These are phyloP conservation scores for Achaetomium macrosporum DNA, from an alignment of 2,329 filamentous ascomycete genomes.

Conservation along the genomic window DNA sequence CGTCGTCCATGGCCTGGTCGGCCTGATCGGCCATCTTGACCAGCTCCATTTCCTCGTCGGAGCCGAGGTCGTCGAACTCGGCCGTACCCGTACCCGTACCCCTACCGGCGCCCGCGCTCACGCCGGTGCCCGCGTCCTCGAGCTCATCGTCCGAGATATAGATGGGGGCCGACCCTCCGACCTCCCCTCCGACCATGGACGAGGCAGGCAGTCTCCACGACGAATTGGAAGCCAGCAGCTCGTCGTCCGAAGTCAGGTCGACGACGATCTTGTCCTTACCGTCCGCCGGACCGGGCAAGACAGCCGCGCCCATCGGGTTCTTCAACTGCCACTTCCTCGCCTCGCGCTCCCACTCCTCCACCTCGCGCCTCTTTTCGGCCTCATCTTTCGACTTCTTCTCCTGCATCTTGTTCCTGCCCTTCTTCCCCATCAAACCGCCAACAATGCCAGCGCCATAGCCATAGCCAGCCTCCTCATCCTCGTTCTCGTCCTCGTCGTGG, in stretches of 20 bases:
- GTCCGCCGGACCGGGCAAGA: background rate
- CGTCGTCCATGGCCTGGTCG: background rate
- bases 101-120: too few species aligned
- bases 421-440: background rate
- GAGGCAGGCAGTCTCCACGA: background rate
- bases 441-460: background rate
- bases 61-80: conserved; percentile 5
- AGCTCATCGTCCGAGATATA: background rate
- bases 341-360: background rate
- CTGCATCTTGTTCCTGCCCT: background rate
- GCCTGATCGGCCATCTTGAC: conserved; percentile 6
- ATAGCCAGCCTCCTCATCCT: background rate
- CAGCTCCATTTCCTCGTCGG: conserved; percentile 7
- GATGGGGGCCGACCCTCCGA: background rate
- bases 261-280: conserved; percentile 7
- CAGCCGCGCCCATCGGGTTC: conserved; percentile 1
- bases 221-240: background rate
- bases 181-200: background rate
- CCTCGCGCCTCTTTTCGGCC: background rate
- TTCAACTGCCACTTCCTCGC: background rate
- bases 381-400: background rate
- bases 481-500: background rate
- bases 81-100: too few species aligned
- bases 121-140: background rate
- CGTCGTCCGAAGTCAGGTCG: conserved; percentile 10